Evolutionary conservation across 1,284 basidiomycete genomes (phyloP), one percentile per base, ranked within the genome.

Genomic region (Irpex lacteus): DNA sequence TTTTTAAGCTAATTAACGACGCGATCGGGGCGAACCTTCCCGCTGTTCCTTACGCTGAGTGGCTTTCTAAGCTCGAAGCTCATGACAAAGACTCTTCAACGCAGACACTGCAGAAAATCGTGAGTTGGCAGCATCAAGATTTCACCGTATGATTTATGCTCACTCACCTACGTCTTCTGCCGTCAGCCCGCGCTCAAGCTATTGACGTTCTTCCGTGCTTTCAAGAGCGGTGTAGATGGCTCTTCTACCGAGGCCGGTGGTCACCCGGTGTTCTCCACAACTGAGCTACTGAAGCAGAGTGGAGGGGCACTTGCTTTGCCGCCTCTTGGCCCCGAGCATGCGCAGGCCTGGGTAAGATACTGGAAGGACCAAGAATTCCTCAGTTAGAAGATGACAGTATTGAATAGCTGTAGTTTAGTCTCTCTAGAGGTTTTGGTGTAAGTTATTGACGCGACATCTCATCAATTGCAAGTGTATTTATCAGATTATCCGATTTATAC

Each of bases 281-380:
- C 13, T 9, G 61, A 61, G 47, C 63, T 63, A 36, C 53, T 58
- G 21, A 26, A n/a, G 5, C 32, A 63, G 32, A 67, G 67, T 52
- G 60, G 59, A 38, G 65, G 65, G 19, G 56, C 68, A 4, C 44
- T 44, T 9, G 52, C 52, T 15, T 53, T 70, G 4, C 18, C n/a
- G 9, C 58, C 62, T 8, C 44, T 70, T 13, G 60, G 61, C 26
- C 61, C 59, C 47, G 19, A 62, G 8, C 66, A 68, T 49, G 65
- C 61, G 6, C 44, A 53, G 37, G 59, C 61, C 11, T 70, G 67
- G 69, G 58, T 70, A 6, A 57, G 34, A 34, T 68, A 67, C 44
- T 70, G 69, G 69, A 65, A 52, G 54, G 38, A 36, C 13, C 40
- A 50, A 47, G 65, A 53, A 4, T 67, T 68, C 32, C 32, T 34